Base-by-base conservation (phyloP, 2,329 filamentous ascomycete genomes). In the Xylariaceae sp. region DNA sequence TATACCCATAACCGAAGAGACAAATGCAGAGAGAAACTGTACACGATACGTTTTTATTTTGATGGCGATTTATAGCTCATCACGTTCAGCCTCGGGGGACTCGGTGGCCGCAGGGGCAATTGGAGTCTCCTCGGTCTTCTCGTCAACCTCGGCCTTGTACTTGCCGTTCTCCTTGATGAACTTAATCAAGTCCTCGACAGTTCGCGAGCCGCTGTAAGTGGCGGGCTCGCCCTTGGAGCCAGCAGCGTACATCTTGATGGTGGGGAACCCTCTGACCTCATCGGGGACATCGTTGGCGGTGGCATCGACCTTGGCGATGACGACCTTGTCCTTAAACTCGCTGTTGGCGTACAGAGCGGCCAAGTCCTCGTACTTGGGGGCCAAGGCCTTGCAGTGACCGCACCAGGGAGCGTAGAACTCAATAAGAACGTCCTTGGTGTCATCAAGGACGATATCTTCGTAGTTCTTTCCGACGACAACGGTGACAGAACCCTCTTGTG, bases 391-490 rank as follows among this genome's bases (percentile, higher is more conserved):
- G 89, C 94, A 99, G 83, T 99, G 94, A 63, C 94, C 94, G 71
- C 94, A 99, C 94, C 94, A 99, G 58, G 94, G 94, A 52, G 94
- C 94, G 77, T 99, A 99, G 78, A 96, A 97, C 79, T 99, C 94
- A 58, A 99, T 75, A 60, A 99, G 82, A 52, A 99, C 94, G 72
- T 99, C 94, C 86, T 97, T 97, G 68, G 86, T 80, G 71, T 95
- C 87, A 68, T 99, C 87, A 48, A 96, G 81, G 65, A 99, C 91
- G 60, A 97, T 75, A 7, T 95, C 81, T 57, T 96, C 80, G 81
- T 96, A 99, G 76, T 82, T 92, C 77, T 95, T 88, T 70, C 92
- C 94, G 51, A 99, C 94, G 51, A 99, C 81, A 54, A 95, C 80
- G 53, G 84, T 85, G 64, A 96, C 92, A 56, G 90, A 81, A 49